A percentile compares a stretch with the other conserved stretches of the same genome.
phyloP scores from a whole-genome alignment of 176 grass and related monocot genomes.

The Bothriochloa decipiens region DNA sequence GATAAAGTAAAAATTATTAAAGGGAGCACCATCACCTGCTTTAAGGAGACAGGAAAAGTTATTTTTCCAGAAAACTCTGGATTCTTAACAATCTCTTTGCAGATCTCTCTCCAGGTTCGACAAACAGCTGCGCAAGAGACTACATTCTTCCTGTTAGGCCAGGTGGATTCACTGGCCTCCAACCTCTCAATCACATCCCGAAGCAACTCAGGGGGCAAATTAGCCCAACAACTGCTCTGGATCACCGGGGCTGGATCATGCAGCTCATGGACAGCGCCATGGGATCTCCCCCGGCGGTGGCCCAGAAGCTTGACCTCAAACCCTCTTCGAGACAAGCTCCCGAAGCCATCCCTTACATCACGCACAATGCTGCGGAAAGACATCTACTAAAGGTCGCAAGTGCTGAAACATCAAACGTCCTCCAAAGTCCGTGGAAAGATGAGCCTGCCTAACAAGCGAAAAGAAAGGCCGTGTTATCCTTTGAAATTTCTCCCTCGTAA shows the following conservation, averaged over 20 bases:
- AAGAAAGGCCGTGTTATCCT: constrained; percentile 20
- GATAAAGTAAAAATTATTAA: not conserved
- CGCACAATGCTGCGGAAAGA: constrained; percentile 70
- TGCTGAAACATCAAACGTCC: constrained; percentile 34
- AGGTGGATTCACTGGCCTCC: constrained; percentile 67
- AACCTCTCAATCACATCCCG: constrained; percentile 70
- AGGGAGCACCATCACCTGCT: constrained; percentile 60
- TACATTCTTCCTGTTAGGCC: constrained; percentile 69
- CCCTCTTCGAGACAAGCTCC: constrained; percentile 64
- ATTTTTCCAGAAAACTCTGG: constrained; percentile 71
- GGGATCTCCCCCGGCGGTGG: constrained; percentile 63
- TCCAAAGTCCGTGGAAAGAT: not conserved
- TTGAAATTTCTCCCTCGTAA: constrained; percentile 17
- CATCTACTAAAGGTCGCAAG: constrained; percentile 49
- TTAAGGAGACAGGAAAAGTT: constrained; percentile 76
- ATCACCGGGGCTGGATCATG: constrained; percentile 54
- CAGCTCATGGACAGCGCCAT: constrained; percentile 71
- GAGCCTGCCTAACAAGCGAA: constrained; percentile 22
- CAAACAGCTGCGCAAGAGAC: constrained; percentile 68
- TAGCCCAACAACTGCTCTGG: constrained; percentile 71
- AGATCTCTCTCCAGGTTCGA: constrained; percentile 72
- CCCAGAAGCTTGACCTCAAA: constrained; percentile 63
- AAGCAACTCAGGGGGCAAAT: constrained; percentile 71
- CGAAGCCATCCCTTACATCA: constrained; percentile 66
- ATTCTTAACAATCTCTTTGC: constrained; percentile 73